Base-by-base conservation (phyloP, 768 basidiomycete species). In the Sarcomyxa edulis region DNA sequence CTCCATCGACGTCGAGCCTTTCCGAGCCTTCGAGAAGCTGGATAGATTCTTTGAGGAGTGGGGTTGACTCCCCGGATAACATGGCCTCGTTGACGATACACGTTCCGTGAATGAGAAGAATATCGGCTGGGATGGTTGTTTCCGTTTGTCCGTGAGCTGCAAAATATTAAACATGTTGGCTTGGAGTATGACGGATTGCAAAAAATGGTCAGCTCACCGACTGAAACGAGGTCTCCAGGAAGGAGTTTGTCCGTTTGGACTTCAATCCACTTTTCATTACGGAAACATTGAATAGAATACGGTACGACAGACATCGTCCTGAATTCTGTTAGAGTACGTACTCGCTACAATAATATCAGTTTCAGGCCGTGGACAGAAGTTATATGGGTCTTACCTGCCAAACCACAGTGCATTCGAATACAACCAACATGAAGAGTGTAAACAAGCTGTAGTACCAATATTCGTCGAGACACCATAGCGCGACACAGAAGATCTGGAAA, bases 391-490 rank as follows among this genome's bases (percentile, higher is more conserved):
- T 35, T 48, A 89, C 92, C 83, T 98, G 96, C 81, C 88, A 98
- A 21, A 98, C 95, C 16, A 96, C 93, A 1, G 96, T 98, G 63
- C 94, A 98, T 64, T 99, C 96, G 55, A 99, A 99, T 46, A 96
- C 85, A 32, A 99, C 66, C 24, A 99, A 72, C 96, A 99, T 99
- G 76, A 99, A 97, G 18, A 94, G 71, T 2, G 96, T 98, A 66
- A 99, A 99, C 27, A 99, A 60, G 40, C 87, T 86, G 70, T 97
- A 99, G 59, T 96, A 97, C 94, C 93, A 97, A 59, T 98, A 99
- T 58, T 98, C 96, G 52, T 99, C 96, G 51, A 99, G 62, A 56
- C 87, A 91, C 96, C 96, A 99, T 7, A 99, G 68, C 0, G 89
- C 92, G 2, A 97, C 96, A 47, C 96, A 98, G 64, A 99, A 98